A percentile compares a stretch with the other conserved stretches of the same genome.
Evolutionary conservation across 805 yeast species (phyloP).

Genomic region (Nakazawaea molendinolei): DNA sequence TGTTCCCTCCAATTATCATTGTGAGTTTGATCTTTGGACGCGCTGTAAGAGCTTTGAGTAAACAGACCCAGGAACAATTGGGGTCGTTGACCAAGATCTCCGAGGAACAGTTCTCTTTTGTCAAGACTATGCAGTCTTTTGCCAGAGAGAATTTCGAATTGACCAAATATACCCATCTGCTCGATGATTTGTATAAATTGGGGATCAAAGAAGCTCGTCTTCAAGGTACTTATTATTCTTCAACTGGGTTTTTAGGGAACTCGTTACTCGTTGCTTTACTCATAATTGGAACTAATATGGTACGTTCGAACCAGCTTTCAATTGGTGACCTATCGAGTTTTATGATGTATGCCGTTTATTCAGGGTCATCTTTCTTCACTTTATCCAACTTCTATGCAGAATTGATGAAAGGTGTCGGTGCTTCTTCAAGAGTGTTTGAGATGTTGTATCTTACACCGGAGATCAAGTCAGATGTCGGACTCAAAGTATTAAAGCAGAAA

Average conservation of each 20-base stretch:
- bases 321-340: constrained; percentile 89
- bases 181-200: constrained; percentile 54
- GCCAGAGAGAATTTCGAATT: constrained; percentile 80
- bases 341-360: constrained; percentile 91
- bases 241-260: constrained; percentile 83
- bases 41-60: constrained; percentile 65
- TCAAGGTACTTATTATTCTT: constrained; percentile 69
- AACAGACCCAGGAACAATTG: constrained; percentile 73
- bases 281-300: constrained; percentile 77
- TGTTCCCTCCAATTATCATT: constrained; percentile 77
- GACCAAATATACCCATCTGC: constrained; percentile 64
- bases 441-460: constrained; percentile 70
- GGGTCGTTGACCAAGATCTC: constrained; percentile 85
- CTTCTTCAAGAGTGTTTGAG: constrained; percentile 88
- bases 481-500: constrained; percentile 26
- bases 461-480: constrained; percentile 63
- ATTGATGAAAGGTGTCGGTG: constrained; percentile 95
- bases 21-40: constrained; percentile 82
- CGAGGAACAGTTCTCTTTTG: constrained; percentile 83
- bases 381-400: constrained; percentile 88
- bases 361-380: constrained; percentile 91
- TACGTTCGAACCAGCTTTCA: constrained; percentile 65
- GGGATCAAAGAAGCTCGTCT: constrained; percentile 77
- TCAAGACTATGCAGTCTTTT: constrained; percentile 84
- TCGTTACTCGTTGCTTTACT: constrained; percentile 69